These are phyloP conservation scores for Protomyces lactucae-debilis DNA, from an alignment of 1,139 yeast genomes.

Conservation along the genomic window DNA sequence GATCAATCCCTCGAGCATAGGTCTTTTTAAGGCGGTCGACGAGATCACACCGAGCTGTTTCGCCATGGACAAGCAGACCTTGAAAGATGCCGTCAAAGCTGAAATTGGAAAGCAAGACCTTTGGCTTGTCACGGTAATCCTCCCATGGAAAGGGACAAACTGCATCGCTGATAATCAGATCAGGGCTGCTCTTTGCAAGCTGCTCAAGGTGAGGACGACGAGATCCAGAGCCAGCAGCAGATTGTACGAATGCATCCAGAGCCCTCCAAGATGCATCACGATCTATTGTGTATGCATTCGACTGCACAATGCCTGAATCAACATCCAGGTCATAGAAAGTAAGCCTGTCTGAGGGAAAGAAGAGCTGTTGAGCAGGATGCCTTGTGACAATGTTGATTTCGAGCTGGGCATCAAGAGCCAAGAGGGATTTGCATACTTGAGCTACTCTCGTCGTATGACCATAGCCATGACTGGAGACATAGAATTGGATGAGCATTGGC, in stretches of 20 bases:
- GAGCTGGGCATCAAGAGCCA: neutral
- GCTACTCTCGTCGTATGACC: constrained; percentile 23
- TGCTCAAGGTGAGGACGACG: neutral
- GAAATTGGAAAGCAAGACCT: constrained; percentile 3
- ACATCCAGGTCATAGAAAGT: neutral
- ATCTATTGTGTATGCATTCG: constrained; percentile 11
- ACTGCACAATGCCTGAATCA: constrained; percentile 9
- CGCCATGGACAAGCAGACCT: neutral
- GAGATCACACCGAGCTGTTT: neutral
- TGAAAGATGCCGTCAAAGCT: constrained; percentile 13
- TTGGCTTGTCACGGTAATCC: neutral
- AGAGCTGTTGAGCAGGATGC: constrained; percentile 12
- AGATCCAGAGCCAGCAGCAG: neutral
- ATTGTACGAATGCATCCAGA: neutral
- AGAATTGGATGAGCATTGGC: neutral
- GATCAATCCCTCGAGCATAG: neutral
- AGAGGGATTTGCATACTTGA: constrained; percentile 4
- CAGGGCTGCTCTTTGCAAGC: neutral
- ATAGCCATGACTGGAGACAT: constrained; percentile 21
- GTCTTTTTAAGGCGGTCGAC: neutral
- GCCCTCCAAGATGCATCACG: neutral
- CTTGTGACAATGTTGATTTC: neutral
- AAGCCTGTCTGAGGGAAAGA: constrained; percentile 5
- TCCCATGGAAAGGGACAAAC: constrained; percentile 1
- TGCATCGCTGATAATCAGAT: constrained; percentile 6